phyloP scores from a whole-genome alignment of 495 filamentous ascomycete species.

The Cenococcum geophilum region DNA sequence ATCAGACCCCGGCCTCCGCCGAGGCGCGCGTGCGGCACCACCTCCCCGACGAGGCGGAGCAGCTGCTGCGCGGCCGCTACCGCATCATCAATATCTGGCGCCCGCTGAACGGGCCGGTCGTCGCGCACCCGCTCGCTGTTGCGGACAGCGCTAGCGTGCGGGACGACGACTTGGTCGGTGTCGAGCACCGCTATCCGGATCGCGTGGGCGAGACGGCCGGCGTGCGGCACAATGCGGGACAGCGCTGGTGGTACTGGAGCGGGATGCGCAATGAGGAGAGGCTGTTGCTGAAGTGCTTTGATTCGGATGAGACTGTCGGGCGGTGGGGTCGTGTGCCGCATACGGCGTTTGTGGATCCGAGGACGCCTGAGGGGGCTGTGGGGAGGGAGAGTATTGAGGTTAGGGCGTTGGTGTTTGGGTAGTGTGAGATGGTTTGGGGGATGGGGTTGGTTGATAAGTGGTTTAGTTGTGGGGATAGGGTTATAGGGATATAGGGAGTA shows the following conservation, averaged over 20 bases:
- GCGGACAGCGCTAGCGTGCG: slow-evolving; percentile 55
- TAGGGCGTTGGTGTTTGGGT: slow-evolving; percentile 76
- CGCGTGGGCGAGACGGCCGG: slow-evolving; percentile 72
- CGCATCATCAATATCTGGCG: slow-evolving; percentile 89
- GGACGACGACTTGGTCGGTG: slow-evolving; percentile 59
- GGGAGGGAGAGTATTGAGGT: slow-evolving; percentile 78
- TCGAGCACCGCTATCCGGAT: slow-evolving; percentile 70
- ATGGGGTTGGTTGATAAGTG: too few species aligned
- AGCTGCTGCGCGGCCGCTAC: slow-evolving; percentile 56
- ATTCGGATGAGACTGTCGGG: slow-evolving; percentile 55
- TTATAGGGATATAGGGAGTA: too few species aligned
- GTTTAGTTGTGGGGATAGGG: too few species aligned
- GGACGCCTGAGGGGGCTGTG: slow-evolving; percentile 49
- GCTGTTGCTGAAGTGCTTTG: slow-evolving; percentile 76
- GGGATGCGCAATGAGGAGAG: slow-evolving; percentile 71
- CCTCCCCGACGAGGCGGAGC: slow-evolving; percentile 50
- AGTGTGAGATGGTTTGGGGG: too few species aligned
- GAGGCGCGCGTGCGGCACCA: slow-evolving; percentile 60
- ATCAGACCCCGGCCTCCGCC: slow-evolving; percentile 66
- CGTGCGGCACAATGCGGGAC: slow-evolving; percentile 52
- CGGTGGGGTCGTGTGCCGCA: slow-evolving; percentile 61
- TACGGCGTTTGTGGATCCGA: slow-evolving; percentile 71
- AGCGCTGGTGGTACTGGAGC: slow-evolving; percentile 74
- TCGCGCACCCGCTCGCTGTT: slow-evolving; percentile 63
- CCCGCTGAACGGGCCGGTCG: slow-evolving; percentile 66